Evolutionary conservation across 345 rosid species (phyloP).

Genomic region (Hibiscus tridactylites): DNA sequence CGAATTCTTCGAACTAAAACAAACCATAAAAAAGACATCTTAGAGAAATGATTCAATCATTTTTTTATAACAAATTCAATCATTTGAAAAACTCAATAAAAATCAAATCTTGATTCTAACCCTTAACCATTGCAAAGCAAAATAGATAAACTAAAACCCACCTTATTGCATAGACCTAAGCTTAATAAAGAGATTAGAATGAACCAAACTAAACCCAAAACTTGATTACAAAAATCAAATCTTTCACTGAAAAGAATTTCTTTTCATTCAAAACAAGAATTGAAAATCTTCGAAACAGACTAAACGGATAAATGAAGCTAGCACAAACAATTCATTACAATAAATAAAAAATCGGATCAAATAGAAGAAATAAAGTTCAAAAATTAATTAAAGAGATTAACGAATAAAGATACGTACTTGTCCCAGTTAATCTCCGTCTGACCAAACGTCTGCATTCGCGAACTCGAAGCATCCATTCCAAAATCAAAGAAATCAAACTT

Average conservation of each 20-base stretch:
- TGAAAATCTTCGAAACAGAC: not conserved
- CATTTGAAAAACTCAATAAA: not conserved
- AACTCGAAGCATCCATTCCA: constrained; percentile 39
- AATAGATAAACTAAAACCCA: not conserved
- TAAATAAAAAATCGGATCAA: not conserved
- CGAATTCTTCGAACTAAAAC: not conserved
- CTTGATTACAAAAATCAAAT: not conserved
- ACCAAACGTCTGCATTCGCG: constrained; percentile 51
- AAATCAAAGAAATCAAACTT: not conserved
- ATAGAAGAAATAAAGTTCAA: not conserved
- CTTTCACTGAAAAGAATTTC: not conserved
- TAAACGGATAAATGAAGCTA: no score
- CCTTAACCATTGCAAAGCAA: not conserved
- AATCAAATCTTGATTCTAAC: constrained; percentile 1
- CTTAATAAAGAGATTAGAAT: not conserved
- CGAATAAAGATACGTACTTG: constrained; percentile 40
- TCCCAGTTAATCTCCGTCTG: constrained; percentile 98
- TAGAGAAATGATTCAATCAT: not conserved
- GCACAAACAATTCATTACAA: not conserved
- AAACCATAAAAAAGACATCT: not conserved
- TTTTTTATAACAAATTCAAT: no score
- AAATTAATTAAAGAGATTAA: not conserved
- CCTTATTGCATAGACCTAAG: not conserved
- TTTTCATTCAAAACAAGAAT: not conserved
- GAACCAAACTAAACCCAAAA: not conserved